A percentile compares a stretch with the other conserved stretches of the same genome.
These are phyloP conservation scores for Heliamphora ciliata DNA, from an alignment of 179 eudicot species.

Conservation along the genomic window DNA sequence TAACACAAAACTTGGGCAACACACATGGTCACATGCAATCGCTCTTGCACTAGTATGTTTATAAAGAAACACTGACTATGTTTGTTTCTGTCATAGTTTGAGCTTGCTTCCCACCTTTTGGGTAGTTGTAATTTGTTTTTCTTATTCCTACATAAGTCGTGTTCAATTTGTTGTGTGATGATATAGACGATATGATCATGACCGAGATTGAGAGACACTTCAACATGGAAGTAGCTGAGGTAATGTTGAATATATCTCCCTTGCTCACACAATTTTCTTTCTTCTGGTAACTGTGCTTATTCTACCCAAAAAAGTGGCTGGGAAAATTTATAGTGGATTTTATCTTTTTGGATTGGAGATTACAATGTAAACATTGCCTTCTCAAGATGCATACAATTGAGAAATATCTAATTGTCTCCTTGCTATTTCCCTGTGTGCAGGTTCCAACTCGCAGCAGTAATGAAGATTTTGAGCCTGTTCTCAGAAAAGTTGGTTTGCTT, in stretches of 20 bases:
- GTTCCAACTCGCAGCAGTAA: conserved; percentile 47
- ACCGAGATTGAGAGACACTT: conserved; percentile 63
- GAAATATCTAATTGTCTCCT: neutral
- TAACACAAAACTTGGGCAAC: neutral
- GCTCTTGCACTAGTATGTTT: neutral
- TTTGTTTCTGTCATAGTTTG: neutral
- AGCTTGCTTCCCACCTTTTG: neutral
- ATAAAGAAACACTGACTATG: neutral
- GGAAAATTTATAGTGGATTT: neutral
- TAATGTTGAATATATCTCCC: conserved; percentile 17
- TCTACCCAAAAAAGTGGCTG: neutral
- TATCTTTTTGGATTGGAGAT: neutral
- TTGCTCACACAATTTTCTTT: neutral
- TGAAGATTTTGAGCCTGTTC: conserved; percentile 31
- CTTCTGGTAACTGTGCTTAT: neutral
- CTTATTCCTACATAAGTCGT: conserved; percentile 52
- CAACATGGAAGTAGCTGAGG: conserved; percentile 44
- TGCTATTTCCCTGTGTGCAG: conserved; percentile 27
- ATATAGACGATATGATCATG: conserved; percentile 49
- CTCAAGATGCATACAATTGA: neutral
- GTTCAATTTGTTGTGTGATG: conserved; percentile 52
- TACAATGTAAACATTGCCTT: neutral
- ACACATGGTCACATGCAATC: neutral
- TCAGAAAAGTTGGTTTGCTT: conserved; percentile 21
- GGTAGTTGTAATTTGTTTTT: neutral